Conservation (phyloP, 2,329 filamentous ascomycete species). For the Calonectria leucothoes region DNA sequence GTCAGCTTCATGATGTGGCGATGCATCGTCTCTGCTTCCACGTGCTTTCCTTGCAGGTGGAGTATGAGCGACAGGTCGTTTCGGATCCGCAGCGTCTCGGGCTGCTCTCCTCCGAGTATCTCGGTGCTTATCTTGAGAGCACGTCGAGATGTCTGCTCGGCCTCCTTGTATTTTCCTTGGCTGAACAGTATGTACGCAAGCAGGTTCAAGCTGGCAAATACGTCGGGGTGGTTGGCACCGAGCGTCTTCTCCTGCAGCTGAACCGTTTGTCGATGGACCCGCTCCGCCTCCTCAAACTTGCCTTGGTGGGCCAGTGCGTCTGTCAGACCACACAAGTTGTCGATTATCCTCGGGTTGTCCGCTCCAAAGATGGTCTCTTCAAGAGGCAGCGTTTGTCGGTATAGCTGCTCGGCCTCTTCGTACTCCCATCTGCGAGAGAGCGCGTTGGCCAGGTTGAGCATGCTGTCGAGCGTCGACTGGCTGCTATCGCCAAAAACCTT, state of each 20-base stretch:
- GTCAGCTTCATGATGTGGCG: background rate
- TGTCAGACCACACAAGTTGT: background rate
- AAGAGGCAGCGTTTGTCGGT: background rate
- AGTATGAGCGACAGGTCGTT: background rate
- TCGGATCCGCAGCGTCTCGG: background rate
- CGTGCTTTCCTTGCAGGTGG: background rate
- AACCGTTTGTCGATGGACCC: background rate
- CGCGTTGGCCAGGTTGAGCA: background rate
- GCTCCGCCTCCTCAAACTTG: background rate
- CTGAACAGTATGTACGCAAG: background rate
- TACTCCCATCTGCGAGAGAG: conserved; percentile 15
- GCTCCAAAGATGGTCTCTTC: background rate
- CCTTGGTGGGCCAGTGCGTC: background rate
- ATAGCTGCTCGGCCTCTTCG: conserved; percentile 29
- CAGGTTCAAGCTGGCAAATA: background rate
- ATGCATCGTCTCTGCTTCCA: background rate
- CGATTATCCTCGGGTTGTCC: background rate
- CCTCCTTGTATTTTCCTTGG: background rate
- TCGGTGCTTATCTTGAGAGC: background rate
- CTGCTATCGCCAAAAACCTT: background rate
- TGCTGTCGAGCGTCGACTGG: background rate
- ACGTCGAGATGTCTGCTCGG: background rate
- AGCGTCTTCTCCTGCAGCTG: background rate
- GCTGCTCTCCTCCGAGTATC: background rate
- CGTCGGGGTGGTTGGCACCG: background rate